Conservation (phyloP, 345 rosid genomes). For the Aquilaria yunnanensis region DNA sequence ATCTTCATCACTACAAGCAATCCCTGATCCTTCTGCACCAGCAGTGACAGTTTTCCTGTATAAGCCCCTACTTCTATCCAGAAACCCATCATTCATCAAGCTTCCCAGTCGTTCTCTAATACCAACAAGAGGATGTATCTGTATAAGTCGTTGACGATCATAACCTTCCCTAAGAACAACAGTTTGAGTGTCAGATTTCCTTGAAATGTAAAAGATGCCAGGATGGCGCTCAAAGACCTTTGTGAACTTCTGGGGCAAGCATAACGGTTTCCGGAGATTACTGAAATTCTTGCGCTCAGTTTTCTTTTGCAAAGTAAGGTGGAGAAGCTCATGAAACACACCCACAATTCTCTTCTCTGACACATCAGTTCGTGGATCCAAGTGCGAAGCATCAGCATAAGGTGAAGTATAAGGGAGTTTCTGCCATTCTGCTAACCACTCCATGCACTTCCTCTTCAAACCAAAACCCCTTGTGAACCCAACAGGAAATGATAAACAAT, state of each 20-base stretch:
- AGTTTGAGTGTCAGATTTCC: slow-evolving; percentile 58
- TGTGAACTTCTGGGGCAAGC: slow-evolving; percentile 73
- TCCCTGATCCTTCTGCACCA: slow-evolving; percentile 4
- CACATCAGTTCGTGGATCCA: slow-evolving; percentile 78
- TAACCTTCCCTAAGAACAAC: slow-evolving; percentile 79
- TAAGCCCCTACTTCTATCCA: slow-evolving; percentile 63
- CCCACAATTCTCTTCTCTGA: slow-evolving; percentile 86
- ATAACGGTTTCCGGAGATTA: slow-evolving; percentile 63
- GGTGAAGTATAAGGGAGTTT: slow-evolving; percentile 75
- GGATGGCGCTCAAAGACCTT: slow-evolving; percentile 90
- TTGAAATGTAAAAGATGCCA: slow-evolving; percentile 73
- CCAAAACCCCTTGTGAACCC: slow-evolving; percentile 82
- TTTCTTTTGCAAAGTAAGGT: slow-evolving; percentile 62
- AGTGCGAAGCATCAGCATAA: slow-evolving; percentile 50
- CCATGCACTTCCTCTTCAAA: slow-evolving; percentile 63
- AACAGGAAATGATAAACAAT: slow-evolving; percentile 55
- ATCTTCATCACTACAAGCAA: slow-evolving; percentile 9
- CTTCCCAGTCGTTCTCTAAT: slow-evolving; percentile 37
- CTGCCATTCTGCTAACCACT: slow-evolving; percentile 87
- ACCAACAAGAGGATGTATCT: slow-evolving; percentile 51
- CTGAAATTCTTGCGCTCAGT: slow-evolving; percentile 72
- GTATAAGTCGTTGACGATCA: slow-evolving; percentile 38
- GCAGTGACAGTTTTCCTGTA: slow-evolving; percentile 20
- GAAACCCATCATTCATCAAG: slow-evolving; percentile 54
- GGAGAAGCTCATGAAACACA: slow-evolving; percentile 84